These are phyloP conservation scores for Eucalyptus fibrosa DNA, from an alignment of 345 rosid species.

Conservation along the genomic window DNA sequence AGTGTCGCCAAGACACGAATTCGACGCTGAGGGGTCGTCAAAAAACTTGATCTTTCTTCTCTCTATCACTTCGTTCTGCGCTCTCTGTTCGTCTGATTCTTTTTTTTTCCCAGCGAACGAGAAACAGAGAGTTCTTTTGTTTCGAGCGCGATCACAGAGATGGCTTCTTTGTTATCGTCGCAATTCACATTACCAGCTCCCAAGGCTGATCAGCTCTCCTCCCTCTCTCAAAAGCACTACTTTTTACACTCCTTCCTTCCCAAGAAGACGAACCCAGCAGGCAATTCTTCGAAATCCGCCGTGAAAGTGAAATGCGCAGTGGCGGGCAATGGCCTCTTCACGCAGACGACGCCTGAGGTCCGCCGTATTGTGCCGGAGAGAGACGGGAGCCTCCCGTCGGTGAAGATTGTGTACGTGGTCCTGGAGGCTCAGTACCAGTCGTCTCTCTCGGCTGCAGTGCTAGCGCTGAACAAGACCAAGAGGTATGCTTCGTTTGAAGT, in stretches of 20 bases:
- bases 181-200: slow-evolving; percentile 53
- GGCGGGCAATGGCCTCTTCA: slow-evolving; percentile 88
- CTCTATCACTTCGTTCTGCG: neutral
- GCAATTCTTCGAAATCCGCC: slow-evolving; percentile 20
- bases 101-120: neutral
- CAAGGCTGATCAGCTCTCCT: slow-evolving; percentile 60
- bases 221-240: slow-evolving; percentile 60
- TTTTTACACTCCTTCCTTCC: slow-evolving; percentile 67
- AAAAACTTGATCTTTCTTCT: neutral
- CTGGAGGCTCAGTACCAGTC: slow-evolving; percentile 98
- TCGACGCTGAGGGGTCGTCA: neutral
- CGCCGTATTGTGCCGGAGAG: slow-evolving; percentile 78
- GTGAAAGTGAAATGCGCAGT: slow-evolving; percentile 48
- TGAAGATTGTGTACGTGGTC: slow-evolving; percentile 84
- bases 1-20: neutral
- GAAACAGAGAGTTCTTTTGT: slow-evolving; percentile 1
- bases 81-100: neutral
- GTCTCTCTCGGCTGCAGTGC: slow-evolving; percentile 76
- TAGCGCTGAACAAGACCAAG: slow-evolving; percentile 47
- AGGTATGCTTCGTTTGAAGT: slow-evolving; percentile 60
- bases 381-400: slow-evolving; percentile 55
- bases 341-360: slow-evolving; percentile 86
- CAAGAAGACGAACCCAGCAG: slow-evolving; percentile 12
- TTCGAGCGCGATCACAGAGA: neutral
- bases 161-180: slow-evolving; percentile 73